Percentiles rank a stretch among this genome's conserved stretches.
phyloP scores from a whole-genome alignment of 257 asterid species.

The Solanum commersonii region DNA sequence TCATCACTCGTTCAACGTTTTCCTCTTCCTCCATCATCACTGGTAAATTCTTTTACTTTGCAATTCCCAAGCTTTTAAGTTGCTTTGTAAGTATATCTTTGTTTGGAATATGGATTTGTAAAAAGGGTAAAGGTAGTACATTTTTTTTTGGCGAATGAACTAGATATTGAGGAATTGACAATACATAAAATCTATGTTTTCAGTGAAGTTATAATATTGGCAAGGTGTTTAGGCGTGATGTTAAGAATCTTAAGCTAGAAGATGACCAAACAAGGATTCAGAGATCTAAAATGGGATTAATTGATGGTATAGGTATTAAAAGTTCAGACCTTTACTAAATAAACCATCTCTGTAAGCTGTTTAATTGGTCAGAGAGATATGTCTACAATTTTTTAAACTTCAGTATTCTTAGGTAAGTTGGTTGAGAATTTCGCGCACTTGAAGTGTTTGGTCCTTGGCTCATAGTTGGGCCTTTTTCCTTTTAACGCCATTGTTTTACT shows the following conservation, averaged over 20 bases:
- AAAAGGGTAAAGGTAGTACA: neutral
- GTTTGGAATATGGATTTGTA: neutral
- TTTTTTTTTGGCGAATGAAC: neutral
- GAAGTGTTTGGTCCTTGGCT: neutral
- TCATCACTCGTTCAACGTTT: neutral
- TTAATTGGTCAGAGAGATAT: neutral
- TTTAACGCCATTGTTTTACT: neutral
- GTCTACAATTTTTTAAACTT: neutral
- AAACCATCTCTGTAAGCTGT: neutral
- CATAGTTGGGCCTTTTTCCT: neutral
- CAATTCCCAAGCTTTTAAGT: neutral
- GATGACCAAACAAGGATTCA: neutral
- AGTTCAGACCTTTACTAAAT: neutral
- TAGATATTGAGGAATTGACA: neutral
- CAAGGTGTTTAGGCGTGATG: neutral
- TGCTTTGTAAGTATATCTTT: neutral
- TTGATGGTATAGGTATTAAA: neutral
- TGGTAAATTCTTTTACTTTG: neutral
- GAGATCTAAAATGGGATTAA: neutral
- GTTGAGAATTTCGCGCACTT: neutral
- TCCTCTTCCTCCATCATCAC: slow-evolving; percentile 11
- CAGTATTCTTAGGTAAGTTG: neutral
- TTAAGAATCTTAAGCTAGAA: neutral
- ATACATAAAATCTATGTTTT: neutral
- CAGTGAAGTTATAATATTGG: neutral